Percentiles rank a stretch among this genome's conserved stretches.
These are phyloP conservation scores for Penicillium lividum DNA, from an alignment of 495 filamentous ascomycete genomes.

Conservation along the genomic window DNA sequence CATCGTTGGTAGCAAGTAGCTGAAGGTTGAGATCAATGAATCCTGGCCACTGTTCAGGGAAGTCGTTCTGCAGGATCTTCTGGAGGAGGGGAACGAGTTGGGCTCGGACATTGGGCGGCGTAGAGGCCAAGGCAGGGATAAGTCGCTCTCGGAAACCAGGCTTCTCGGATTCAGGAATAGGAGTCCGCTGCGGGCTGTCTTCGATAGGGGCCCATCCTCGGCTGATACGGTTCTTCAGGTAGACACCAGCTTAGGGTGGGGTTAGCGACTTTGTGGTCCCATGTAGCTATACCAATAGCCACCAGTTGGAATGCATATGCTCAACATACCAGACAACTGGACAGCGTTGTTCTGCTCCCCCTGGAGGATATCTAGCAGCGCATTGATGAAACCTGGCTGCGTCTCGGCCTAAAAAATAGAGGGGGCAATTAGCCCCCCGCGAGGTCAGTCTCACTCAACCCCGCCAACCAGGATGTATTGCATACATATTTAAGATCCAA, in stretches of 20 bases:
- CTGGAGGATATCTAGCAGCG: conserved; percentile 86
- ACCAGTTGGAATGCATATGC: conserved; percentile 7
- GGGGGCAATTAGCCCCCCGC: conserved; percentile 13
- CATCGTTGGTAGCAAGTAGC: conserved; percentile 79
- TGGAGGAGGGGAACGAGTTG: conserved; percentile 92
- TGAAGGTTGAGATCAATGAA: conserved; percentile 91
- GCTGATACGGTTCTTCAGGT: conserved; percentile 94
- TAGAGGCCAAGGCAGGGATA: conserved; percentile 81
- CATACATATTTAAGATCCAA: conserved; percentile 91
- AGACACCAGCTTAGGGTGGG: conserved; percentile 75
- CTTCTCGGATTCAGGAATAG: conserved; percentile 88
- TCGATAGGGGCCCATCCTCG: conserved; percentile 83
- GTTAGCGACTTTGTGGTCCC: conserved; percentile 13
- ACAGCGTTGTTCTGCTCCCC: conserved; percentile 80
- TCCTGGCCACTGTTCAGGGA: conserved; percentile 88
- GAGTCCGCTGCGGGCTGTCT: conserved; percentile 59
- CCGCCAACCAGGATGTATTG: conserved; percentile 18
- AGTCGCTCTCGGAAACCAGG: conserved; percentile 81
- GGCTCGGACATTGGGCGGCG: conserved; percentile 75
- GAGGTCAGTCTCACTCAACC: conserved; percentile 20
- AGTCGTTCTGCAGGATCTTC: conserved; percentile 93
- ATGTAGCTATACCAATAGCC: neutral
- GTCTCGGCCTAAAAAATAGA: conserved; percentile 73
- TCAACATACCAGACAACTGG: conserved; percentile 75
- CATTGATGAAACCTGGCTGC: conserved; percentile 85